Evolutionary conservation across 2,329 filamentous ascomycete genomes (phyloP).

Genomic region (Nothopassalora personata): DNA sequence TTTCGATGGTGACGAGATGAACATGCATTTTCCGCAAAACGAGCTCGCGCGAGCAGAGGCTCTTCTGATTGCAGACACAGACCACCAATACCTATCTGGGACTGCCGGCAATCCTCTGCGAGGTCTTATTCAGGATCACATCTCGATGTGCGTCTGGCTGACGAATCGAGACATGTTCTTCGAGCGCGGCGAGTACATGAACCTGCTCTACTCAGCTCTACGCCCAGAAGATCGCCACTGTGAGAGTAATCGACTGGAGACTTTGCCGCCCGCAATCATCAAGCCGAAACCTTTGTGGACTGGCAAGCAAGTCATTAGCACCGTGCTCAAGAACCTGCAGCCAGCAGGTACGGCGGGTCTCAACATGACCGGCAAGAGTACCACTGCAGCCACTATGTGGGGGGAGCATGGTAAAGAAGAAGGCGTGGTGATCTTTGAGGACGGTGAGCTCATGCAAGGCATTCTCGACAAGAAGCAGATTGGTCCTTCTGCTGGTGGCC

Average conservation of each 20-base stretch:
- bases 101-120: conserved; percentile 89
- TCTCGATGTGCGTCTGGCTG: conserved; percentile 87
- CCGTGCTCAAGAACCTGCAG: conserved; percentile 85
- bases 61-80: conserved; percentile 87
- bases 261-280: conserved; percentile 72
- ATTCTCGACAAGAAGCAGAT: conserved; percentile 96
- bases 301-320: conserved; percentile 92
- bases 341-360: conserved; percentile 70
- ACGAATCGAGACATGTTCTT: conserved; percentile 92
- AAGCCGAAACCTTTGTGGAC: conserved; percentile 84
- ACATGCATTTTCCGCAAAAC: conserved; percentile 99
- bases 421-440: conserved; percentile 71
- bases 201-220: conserved; percentile 85
- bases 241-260: conserved; percentile 71
- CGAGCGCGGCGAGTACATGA: conserved; percentile 78
- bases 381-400: conserved; percentile 76
- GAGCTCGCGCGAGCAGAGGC: conserved; percentile 91
- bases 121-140: conserved; percentile 97
- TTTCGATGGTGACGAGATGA: conserved; percentile 99
- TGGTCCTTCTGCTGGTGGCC: conserved; percentile 76
- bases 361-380: conserved; percentile 72
- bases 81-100: conserved; percentile 92
- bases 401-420: conserved; percentile 57
- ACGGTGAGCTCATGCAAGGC: conserved; percentile 81
- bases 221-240: conserved; percentile 89